A percentile compares a stretch with the other conserved stretches of the same genome.
phyloP scores from a whole-genome alignment of 176 grass and related monocot genomes.

The Tillandsia leiboldiana region DNA sequence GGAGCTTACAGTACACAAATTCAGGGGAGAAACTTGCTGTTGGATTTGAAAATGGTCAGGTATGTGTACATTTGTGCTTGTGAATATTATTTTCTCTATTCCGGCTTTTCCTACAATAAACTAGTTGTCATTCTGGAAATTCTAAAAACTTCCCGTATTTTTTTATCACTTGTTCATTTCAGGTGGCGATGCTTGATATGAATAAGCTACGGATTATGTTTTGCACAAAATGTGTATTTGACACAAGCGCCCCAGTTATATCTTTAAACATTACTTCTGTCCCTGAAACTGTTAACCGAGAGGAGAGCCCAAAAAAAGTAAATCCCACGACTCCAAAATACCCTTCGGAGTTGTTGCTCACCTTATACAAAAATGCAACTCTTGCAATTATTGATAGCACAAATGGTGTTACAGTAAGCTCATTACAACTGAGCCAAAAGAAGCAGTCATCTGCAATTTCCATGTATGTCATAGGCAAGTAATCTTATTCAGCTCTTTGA shows the following conservation, averaged over 20 bases:
- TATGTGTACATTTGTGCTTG: slow-evolving; percentile 19
- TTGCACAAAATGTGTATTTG: slow-evolving; percentile 48
- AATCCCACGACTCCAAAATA: slow-evolving; percentile 25
- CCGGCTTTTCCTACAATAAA: neutral
- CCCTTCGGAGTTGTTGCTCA: slow-evolving; percentile 46
- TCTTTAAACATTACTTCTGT: slow-evolving; percentile 29
- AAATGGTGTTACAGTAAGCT: slow-evolving; percentile 45
- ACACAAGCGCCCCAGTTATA: slow-evolving; percentile 62
- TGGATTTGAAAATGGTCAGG: slow-evolving; percentile 87
- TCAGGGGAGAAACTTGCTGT: slow-evolving; percentile 45
- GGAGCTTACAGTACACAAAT: slow-evolving; percentile 39
- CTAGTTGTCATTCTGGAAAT: neutral
- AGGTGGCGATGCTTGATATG: slow-evolving; percentile 75
- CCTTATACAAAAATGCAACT: slow-evolving; percentile 54
- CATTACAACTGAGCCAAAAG: slow-evolving; percentile 44
- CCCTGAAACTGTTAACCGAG: slow-evolving; percentile 17
- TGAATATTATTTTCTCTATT: slow-evolving; percentile 15
- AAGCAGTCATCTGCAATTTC: slow-evolving; percentile 44
- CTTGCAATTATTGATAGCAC: slow-evolving; percentile 43
- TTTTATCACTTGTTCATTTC: slow-evolving; percentile 23
- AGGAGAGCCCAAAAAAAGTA: slow-evolving; percentile 29
- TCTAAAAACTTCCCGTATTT: slow-evolving; percentile 12
- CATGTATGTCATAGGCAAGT: slow-evolving; percentile 94
- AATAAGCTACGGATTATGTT: slow-evolving; percentile 54
- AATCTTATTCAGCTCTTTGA: slow-evolving; percentile 25